Conservation (phyloP, 2,329 filamentous ascomycete species). For the Rhynchosporium graminicola region DNA sequence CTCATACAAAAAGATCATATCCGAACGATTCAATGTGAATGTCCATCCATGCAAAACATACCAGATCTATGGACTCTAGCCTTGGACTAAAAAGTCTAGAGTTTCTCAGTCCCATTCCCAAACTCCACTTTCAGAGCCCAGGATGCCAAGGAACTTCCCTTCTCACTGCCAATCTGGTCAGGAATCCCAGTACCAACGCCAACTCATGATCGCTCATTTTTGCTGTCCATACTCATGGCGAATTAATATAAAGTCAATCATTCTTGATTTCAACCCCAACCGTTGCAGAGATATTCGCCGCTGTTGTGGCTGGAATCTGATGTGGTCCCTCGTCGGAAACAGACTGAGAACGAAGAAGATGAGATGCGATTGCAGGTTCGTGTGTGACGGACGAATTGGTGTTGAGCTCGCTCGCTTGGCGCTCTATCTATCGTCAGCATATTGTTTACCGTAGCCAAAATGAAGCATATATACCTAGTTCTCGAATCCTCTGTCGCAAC, state of each 20-base stretch:
- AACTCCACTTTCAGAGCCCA: background rate
- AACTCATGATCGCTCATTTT: background rate
- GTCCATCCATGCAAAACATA: background rate
- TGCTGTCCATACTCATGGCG: no score
- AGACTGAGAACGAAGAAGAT: constrained; percentile 37
- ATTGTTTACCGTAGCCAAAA: no score
- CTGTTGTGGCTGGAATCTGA: background rate
- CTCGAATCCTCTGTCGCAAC: constrained; percentile 72
- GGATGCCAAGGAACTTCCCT: background rate
- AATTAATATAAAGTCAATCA: background rate
- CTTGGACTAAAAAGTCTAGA: background rate
- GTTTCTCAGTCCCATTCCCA: background rate
- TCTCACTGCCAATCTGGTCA: background rate
- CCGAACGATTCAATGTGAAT: background rate
- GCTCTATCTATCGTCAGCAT: constrained; percentile 31
- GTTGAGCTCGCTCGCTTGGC: constrained; percentile 36
- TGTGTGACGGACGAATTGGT: constrained; percentile 37
- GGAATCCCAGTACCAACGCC: background rate
- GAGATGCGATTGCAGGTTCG: constrained; percentile 38
- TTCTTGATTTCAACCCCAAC: constrained; percentile 13
- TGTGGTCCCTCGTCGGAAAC: constrained; percentile 33
- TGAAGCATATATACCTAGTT: constrained; percentile 58
- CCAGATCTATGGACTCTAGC: background rate
- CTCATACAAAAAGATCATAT: background rate
- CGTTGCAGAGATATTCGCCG: background rate